Evolutionary conservation across 805 yeast genomes (phyloP), one percentile per base, ranked within the genome.

Genomic region (Saccharomycopsis sp.): DNA sequence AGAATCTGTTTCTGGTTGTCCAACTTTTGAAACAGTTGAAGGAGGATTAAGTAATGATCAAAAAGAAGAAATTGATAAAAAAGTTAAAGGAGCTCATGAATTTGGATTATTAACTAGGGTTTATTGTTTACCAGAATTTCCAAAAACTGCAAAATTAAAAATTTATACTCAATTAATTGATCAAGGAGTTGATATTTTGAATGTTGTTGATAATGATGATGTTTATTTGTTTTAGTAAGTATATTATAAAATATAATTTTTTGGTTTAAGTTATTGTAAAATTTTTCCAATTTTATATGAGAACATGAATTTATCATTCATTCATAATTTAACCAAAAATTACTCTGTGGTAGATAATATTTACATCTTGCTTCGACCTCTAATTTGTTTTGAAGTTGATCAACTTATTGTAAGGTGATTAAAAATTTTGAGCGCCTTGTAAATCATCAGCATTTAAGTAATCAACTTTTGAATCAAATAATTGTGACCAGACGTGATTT

Each of bases 51-150:
- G 54, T 20, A 44, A 43, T 1, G 50, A 50, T 0, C 73, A 72
- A 44, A 41, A 49, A 34, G 40, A 34, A 1, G 49, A 25, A 12
- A 46, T 70, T 20, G 48, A 48, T 21, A 27, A 41, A 3, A 49
- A 49, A 23, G 54, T 70, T 17, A 57, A 59, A 10, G 39, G 12
- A 1, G 79, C 82, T 2, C 83, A 77, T 49, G 51, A 57, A 3
- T 44, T 59, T 37, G 72, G 74, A 6, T 50, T 79, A 31, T 63
- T 66, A 47, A 70, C 83, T 0, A 61, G 88, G 42, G 60, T 79
- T 21, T 80, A 87, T 86, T 86, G 77, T 15, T 75, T 74, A 8
- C 76, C 83, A 1, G 62, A 63, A 37, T 79, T 84, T 84, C 86
- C 88, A 4, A 54, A 55, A 3, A 44, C 51, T n/a, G 54, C 61